Percentiles rank a stretch among this genome's conserved stretches.
These are phyloP conservation scores for Circinella umbellata DNA, from an alignment of 371 early-diverging fungal species.

Conservation along the genomic window DNA sequence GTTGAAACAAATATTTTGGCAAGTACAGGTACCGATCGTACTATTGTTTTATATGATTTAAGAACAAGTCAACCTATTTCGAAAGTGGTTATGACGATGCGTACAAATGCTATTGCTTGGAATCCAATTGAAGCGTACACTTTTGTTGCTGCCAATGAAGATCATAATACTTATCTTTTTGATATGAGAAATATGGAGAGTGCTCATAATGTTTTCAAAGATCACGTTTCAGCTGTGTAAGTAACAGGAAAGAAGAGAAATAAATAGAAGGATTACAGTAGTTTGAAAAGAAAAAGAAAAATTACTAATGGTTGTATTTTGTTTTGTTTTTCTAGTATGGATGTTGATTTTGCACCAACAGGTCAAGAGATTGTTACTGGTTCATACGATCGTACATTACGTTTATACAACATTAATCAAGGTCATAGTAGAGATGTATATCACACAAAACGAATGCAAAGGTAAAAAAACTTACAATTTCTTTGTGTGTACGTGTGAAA, in stretches of 20 bases:
- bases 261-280: too few species aligned
- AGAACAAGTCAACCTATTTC: slow-evolving; percentile 82
- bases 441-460: slow-evolving; percentile 99
- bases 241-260: slow-evolving; percentile 25
- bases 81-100: slow-evolving; percentile 80
- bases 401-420: slow-evolving; percentile 84
- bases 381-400: slow-evolving; percentile 94
- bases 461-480: slow-evolving; percentile 23
- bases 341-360: slow-evolving; percentile 97
- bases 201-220: slow-evolving; percentile 87
- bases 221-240: slow-evolving; percentile 97
- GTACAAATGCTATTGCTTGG: slow-evolving; percentile 95
- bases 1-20: slow-evolving; percentile 92
- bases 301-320: background rate
- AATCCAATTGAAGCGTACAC: slow-evolving; percentile 97
- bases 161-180: slow-evolving; percentile 94
- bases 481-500: background rate
- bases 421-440: slow-evolving; percentile 96
- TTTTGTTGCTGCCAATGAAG: slow-evolving; percentile 97
- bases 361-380: slow-evolving; percentile 97
- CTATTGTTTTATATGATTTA: slow-evolving; percentile 93
- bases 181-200: slow-evolving; percentile 95
- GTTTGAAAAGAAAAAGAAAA: background rate
- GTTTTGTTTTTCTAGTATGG: slow-evolving; percentile 62
- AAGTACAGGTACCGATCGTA: slow-evolving; percentile 90